Base-by-base conservation (phyloP, 1,284 basidiomycete genomes). In the Boletus calvinii region DNA sequence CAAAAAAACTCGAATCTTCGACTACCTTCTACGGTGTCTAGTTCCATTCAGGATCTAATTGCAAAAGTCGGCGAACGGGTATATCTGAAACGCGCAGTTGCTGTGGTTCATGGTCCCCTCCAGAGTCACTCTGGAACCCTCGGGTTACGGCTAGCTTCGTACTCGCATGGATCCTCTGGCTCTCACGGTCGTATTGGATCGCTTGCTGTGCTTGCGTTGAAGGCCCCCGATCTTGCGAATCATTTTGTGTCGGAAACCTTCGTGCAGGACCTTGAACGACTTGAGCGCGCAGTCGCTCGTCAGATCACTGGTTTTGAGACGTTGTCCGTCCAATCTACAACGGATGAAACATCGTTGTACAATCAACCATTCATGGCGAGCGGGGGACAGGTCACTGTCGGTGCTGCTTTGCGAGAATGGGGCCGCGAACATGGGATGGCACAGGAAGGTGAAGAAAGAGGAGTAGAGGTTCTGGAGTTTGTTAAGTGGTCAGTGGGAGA, bases 61-160 rank as follows among this genome's bases (percentile, higher is more conserved):
- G 81, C 89, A 18, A 89, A 90, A 62, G 84, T 96, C 13, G 94
- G 94, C 40, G 95, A 98, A 69, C 96, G 95, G 65, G 84, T 98
- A 55, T 79, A 81, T 7, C 73, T 98, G 17, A 79, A 85, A 44
- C 80, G 95, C 48, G 94, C 87, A 1, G 74, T 82, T 18, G 75
- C 84, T 3, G 78, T 94, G 54, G 80, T 85, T n/a, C 81, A 85
- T 40, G 72, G 76, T 17, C 78, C 86, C 4, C 73, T 81, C 50
- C 74, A 74, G 1, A 60, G 68, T 9, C 66, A 74, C 31, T 62
- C 75, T 15, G 49, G 57, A 17, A 60, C 68, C 18, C 62, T 77
- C 7, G 82, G 81, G 4, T 72, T 85, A 41, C 83, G 92, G 31
- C 77, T 91, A 9, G 86, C 85, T 4, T 84, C 87, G 0, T 97